Conservation (phyloP, 495 filamentous ascomycete species). For the Penicillium atrosanguineum region DNA sequence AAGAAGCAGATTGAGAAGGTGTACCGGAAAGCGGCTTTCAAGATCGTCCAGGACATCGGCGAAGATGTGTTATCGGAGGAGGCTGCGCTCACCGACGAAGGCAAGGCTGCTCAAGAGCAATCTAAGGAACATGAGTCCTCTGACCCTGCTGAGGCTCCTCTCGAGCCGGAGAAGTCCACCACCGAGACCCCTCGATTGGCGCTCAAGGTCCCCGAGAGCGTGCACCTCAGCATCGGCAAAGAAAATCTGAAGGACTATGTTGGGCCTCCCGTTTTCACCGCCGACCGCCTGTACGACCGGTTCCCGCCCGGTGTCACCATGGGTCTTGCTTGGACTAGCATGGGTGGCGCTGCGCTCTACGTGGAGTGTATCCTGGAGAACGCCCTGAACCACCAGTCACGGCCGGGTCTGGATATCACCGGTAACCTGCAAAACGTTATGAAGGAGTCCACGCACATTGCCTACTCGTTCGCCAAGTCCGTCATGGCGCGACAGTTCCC, state of each 20-base stretch:
- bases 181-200: constrained; percentile 73
- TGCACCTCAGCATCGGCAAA: constrained; percentile 84
- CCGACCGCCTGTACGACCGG: constrained; percentile 90
- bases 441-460: constrained; percentile 93
- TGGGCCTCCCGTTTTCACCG: constrained; percentile 90
- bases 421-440: constrained; percentile 96
- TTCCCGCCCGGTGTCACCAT: constrained; percentile 97
- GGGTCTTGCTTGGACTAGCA: constrained; percentile 98
- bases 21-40: constrained; percentile 93
- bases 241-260: constrained; percentile 97
- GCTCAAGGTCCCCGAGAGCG: constrained; percentile 81
- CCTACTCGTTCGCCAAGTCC: constrained; percentile 94
- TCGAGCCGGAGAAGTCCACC: constrained; percentile 64
- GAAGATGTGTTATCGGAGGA: constrained; percentile 81
- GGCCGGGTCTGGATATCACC: constrained; percentile 80
- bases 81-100: constrained; percentile 82
- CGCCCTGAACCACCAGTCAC: constrained; percentile 64
- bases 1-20: constrained; percentile 99
- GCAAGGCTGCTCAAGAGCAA: constrained; percentile 76
- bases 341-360: constrained; percentile 95
- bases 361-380: constrained; percentile 94
- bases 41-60: constrained; percentile 93
- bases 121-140: constrained; percentile 58
- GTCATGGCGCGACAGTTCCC: constrained; percentile 79
- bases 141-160: constrained; percentile 56